Evolutionary conservation across 73 alveolate genomes (phyloP), one percentile per base, ranked within the genome.

Genomic region (Stentor coeruleus): DNA sequence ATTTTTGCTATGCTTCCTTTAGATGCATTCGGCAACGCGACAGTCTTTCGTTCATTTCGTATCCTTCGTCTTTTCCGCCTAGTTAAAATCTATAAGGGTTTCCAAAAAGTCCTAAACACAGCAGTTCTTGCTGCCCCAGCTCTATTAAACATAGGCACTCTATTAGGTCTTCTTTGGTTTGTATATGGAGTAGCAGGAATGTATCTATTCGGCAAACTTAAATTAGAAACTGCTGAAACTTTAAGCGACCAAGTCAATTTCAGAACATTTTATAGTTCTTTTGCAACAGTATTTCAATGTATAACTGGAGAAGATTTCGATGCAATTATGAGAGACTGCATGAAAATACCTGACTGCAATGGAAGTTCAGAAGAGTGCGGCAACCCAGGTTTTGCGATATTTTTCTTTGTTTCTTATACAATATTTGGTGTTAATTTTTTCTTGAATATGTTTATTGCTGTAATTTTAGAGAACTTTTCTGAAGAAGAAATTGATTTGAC

Each of bases 401-500:
- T 84, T 11, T 90, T 41, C 87, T 84, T 75, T 77, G 57, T 59
- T 41, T 42, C 87, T 39, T 90, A 81, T 49, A 41, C 57, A 35
- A 74, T 90, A 39, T 33, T 90, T 20, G 92, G 82, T 58, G 58
- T 57, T 4, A 72, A 86, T 15, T 82, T 90, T 58, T 88, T 90
- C 74, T 60, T 90, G 75, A 90, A 88, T 76, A 82, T 90, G 35
- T 90, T 90, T 76, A 84, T 88, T 28, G 96, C 96, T 3, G 88
- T 90, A 58, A 84, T 90, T 57, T 41, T 90, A 73, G 83, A 90
- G 73, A 87, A 86, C 59, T 90, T 77, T 41, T 6, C 85, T 11
- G 81, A 66, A 35, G 35, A 83, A 3, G 90, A 87, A 55, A 89
- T 82, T 76, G 89, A 66, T 14, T 76, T 59, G 35, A 87, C 88